These are phyloP conservation scores for Fragaria ananassa DNA, from an alignment of 306 rosid genomes.

Conservation along the genomic window DNA sequence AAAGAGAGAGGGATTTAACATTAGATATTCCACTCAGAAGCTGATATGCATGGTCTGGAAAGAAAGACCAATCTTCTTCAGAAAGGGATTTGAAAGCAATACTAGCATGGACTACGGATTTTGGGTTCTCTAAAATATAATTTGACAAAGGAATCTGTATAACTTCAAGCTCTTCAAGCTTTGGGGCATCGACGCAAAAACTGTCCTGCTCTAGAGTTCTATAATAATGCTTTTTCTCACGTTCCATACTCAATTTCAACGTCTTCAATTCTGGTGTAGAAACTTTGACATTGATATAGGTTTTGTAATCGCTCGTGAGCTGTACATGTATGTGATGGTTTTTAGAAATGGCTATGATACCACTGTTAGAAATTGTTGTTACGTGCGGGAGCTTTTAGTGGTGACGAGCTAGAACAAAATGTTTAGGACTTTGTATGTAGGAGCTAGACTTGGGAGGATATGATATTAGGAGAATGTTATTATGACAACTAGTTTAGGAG, in stretches of 20 bases:
- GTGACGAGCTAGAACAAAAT: too few species aligned
- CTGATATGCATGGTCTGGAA: background rate
- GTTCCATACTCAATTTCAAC: background rate
- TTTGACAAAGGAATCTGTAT: background rate
- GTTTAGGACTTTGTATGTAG: too few species aligned
- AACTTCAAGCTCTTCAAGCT: background rate
- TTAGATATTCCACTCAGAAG: background rate
- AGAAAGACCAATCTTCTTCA: background rate
- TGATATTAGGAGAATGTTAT: too few species aligned
- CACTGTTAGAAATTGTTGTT: too few species aligned
- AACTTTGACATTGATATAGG: background rate
- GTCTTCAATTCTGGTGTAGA: background rate
- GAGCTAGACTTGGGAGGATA: too few species aligned
- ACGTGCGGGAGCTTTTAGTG: too few species aligned
- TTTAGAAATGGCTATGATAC: too few species aligned
- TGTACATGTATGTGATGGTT: background rate
- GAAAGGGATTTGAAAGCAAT: background rate
- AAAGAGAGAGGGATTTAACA: background rate
- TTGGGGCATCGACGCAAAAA: background rate
- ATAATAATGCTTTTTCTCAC: too few species aligned
- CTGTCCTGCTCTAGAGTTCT: background rate
- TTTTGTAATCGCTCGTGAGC: too few species aligned
- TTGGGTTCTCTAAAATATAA: background rate
- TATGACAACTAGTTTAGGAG: too few species aligned
- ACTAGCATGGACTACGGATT: background rate